phyloP scores from a whole-genome alignment of 2,329 filamentous ascomycete genomes.

The Pseudogymnoascus sp. region DNA sequence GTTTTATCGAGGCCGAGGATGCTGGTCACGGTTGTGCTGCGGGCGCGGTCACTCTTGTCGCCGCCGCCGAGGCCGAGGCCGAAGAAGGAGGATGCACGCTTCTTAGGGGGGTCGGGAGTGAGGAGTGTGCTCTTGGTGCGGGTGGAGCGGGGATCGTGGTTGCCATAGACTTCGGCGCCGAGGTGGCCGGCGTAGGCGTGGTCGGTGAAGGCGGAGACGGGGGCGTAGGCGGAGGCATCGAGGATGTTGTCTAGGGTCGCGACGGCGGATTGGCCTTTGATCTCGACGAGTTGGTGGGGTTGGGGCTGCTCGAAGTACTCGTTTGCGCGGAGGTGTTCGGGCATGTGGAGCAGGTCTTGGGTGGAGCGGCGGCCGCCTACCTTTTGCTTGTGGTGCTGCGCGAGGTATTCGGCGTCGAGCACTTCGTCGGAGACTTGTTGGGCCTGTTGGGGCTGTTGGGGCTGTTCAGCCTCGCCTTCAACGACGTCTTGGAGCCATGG shows the following conservation, averaged over 20 bases:
- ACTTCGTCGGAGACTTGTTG: conserved; percentile 18
- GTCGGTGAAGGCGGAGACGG: conserved; percentile 85
- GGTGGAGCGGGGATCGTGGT: conserved; percentile 35
- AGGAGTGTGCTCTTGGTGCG: conserved; percentile 35
- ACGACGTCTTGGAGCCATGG: conserved; percentile 28
- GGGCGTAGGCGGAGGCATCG: conserved; percentile 78
- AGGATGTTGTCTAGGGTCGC: conserved; percentile 85
- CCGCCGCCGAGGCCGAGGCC: conserved; percentile 30
- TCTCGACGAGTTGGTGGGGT: conserved; percentile 41
- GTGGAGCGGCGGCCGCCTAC: conserved; percentile 24
- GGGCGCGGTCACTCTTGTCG: conserved; percentile 15
- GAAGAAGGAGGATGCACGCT: conserved; percentile 39
- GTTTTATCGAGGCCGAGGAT: conserved; percentile 17
- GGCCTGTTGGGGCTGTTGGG: conserved; percentile 9
- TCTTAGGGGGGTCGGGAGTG: conserved; percentile 26
- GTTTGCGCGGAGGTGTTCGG: conserved; percentile 81
- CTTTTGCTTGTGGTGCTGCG: conserved; percentile 25
- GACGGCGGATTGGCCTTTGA: conserved; percentile 74
- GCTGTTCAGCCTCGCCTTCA: conserved; percentile 20
- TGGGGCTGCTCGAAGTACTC: conserved; percentile 75
- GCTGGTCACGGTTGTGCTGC: conserved; percentile 19
- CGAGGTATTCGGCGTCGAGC: conserved; percentile 24
- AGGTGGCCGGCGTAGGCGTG: conserved; percentile 73
- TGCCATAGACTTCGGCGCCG: conserved; percentile 60
- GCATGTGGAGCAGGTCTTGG: conserved; percentile 47